Base-by-base conservation (phyloP, 2,329 filamentous ascomycete species). In the Penicillium sp. region DNA sequence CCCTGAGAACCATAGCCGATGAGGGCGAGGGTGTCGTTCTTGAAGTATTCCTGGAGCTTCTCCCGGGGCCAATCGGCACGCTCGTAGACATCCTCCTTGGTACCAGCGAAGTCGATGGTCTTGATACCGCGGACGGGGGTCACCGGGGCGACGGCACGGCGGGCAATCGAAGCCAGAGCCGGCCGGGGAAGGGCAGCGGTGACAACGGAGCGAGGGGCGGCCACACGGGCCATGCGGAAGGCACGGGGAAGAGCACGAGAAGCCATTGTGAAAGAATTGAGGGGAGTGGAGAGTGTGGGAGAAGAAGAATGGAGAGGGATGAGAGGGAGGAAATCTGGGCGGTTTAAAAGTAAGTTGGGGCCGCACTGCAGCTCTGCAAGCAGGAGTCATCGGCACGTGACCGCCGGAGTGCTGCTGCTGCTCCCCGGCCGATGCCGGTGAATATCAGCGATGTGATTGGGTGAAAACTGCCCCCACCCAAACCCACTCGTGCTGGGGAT, bases 1-100 rank as follows among this genome's bases (percentile, higher is more conserved):
- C 94, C 94, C 82, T 97, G 92, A 61, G 92, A 97, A 70, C 87
- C 94, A 80, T 99, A 99, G 76, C 94, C 94, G 78, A 99, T 99
- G 73, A 99, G 89, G 73, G 94, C 94, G 68, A 99, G 90, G 66
- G 93, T 97, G 80, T 99, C 94, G 81, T 99, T 86, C 86, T 97
- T 97, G 90, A 99, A 99, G 88, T 93, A 99, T 63, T 97, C 91
- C 90, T 96, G 82, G 75, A 99, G 91, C 88, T 96, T 97, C 84
- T 97, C 93, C 77, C 89, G 86, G 65, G 94, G 94, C 94, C 94
- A 99, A 83, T 99, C 94, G 74, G 85, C 90, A 80, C 94, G 92
- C 86, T 99, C 94, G 75, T 90, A 97, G 74, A 99, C 94, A 64
- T 87, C 85, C 85, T 99, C 94, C 82, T 95, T 93, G 74, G 84